phyloP scores from a whole-genome alignment of 371 early-diverging fungal species.

The Apophysomyces trapeziformis region DNA sequence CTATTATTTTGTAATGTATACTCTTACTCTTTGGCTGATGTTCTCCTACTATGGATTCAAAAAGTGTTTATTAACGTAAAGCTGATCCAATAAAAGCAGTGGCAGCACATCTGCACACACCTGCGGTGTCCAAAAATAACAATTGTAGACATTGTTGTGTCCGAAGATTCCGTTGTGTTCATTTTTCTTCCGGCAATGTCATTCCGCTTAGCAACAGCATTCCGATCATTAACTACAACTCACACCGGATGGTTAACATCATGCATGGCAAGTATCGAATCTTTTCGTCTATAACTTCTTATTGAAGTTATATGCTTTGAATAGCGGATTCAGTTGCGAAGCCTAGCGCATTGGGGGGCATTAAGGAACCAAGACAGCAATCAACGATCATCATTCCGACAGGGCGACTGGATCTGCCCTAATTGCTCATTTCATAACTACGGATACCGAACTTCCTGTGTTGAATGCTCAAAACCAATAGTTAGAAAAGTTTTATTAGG shows the following conservation, averaged over 20 bases:
- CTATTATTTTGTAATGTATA: too few relatives aligned
- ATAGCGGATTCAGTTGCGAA: neutral
- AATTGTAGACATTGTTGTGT: too few relatives aligned
- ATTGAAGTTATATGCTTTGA: neutral
- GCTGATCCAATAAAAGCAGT: too few relatives aligned
- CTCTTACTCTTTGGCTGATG: too few relatives aligned
- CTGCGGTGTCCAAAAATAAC: too few relatives aligned
- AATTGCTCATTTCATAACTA: constrained; percentile 14
- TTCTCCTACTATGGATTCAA: too few relatives aligned
- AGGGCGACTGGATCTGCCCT: constrained; percentile 20
- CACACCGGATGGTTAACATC: neutral
- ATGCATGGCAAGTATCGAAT: neutral
- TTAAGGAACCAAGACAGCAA: neutral
- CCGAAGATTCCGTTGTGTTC: too few relatives aligned
- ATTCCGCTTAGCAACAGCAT: neutral
- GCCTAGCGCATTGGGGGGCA: neutral
- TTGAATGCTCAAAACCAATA: constrained; percentile 8
- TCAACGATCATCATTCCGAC: neutral
- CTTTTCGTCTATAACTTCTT: neutral
- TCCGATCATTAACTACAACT: neutral
- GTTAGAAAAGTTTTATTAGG: neutral
- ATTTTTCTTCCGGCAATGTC: neutral
- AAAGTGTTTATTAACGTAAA: too few relatives aligned
- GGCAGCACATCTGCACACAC: too few relatives aligned
- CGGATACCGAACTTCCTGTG: neutral